phyloP scores from a whole-genome alignment of 1,139 yeast genomes.

The Pichia norvegensis region DNA sequence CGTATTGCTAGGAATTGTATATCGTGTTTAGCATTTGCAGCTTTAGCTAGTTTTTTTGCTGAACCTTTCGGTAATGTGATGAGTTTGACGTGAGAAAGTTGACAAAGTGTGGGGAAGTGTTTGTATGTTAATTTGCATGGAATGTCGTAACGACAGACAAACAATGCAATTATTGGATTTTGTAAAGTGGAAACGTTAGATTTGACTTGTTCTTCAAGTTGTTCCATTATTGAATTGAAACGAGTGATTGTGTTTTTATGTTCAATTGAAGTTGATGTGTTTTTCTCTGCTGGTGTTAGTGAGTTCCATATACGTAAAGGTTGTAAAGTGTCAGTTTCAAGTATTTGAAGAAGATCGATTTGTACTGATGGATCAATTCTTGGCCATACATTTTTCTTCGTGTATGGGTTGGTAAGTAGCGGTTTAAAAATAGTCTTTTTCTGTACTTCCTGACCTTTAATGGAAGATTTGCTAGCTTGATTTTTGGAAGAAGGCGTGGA shows the following conservation, averaged over 20 bases:
- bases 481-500: not conserved
- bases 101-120: conserved; percentile 47
- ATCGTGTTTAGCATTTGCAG: conserved; percentile 23
- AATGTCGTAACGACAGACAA: conserved; percentile 50
- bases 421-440: conserved; percentile 44
- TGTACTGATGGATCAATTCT: conserved; percentile 35
- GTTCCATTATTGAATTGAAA: conserved; percentile 46
- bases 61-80: conserved; percentile 48
- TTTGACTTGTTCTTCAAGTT: conserved; percentile 43
- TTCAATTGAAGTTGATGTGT: conserved; percentile 9
- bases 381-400: conserved; percentile 47
- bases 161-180: conserved; percentile 33
- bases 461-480: not conserved
- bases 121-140: conserved; percentile 40
- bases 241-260: conserved; percentile 38
- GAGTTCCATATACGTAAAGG: conserved; percentile 34
- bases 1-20: conserved; percentile 22
- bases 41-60: conserved; percentile 31
- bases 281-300: conserved; percentile 16
- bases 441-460: conserved; percentile 12
- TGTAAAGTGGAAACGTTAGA: conserved; percentile 9
- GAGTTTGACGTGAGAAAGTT: conserved; percentile 46
- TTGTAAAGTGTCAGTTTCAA: conserved; percentile 32
- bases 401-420: conserved; percentile 51
- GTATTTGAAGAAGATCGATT: conserved; percentile 34